phyloP scores from a whole-genome alignment of 257 asterid species.

The Datura wrightii region DNA sequence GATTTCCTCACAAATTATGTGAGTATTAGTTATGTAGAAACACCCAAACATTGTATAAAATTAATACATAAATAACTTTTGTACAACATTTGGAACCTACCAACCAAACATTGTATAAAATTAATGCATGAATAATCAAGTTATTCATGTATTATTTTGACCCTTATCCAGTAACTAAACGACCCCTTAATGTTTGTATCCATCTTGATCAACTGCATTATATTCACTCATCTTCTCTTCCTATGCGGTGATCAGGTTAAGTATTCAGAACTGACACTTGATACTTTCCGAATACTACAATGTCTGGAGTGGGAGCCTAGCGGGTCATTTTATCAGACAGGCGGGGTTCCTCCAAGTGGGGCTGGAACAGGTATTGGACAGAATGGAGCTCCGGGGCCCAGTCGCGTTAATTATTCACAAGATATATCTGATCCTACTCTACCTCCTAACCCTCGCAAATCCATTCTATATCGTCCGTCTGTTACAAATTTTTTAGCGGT shows the following conservation, averaged over 20 bases:
- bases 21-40: no score
- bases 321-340: slow-evolving; percentile 85
- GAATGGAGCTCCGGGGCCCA: slow-evolving; percentile 79
- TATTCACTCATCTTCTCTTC: slow-evolving; percentile 18
- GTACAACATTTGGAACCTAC: no score
- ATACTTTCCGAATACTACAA: slow-evolving; percentile 90
- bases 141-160: no score
- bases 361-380: slow-evolving; percentile 60
- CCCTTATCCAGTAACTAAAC: no score
- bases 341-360: slow-evolving; percentile 60
- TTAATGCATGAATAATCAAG: no score
- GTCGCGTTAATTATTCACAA: slow-evolving; percentile 66
- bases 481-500: slow-evolving; percentile 91
- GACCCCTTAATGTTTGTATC: background rate
- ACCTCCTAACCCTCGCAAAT: slow-evolving; percentile 92
- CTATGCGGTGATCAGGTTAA: slow-evolving; percentile 63
- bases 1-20: no score
- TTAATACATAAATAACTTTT: no score
- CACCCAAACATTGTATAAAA: no score
- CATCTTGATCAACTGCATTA: slow-evolving; percentile 6
- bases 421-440: slow-evolving; percentile 92
- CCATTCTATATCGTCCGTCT: slow-evolving; percentile 85
- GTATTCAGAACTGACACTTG: slow-evolving; percentile 90
- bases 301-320: slow-evolving; percentile 98
- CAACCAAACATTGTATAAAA: no score